Base-by-base conservation (phyloP, 176 grass and related monocot species). In the Typha latifolia region DNA sequence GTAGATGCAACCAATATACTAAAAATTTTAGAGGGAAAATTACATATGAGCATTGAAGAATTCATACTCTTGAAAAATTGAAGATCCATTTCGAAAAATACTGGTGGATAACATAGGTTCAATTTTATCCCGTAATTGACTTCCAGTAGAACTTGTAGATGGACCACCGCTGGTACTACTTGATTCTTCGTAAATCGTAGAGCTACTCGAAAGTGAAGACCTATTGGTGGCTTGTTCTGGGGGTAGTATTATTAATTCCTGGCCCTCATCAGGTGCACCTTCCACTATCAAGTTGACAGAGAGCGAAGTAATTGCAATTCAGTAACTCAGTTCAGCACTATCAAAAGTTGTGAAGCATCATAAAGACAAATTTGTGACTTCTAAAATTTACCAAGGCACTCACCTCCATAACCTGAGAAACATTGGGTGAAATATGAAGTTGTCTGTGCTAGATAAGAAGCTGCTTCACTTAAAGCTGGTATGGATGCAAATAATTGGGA, bases 1-100 rank as follows among this genome's bases (percentile, higher is more conserved):
- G 49, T n/a, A 65, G 61, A 48, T 64, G 11, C 72, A 50, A 23
- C n/a, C n/a, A 71, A 65, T 9, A 71, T 73, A 77, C 56, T 0
- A 15, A 19, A 72, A 5, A 37, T 6, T 37, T 37, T 37, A 37
- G 34, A 37, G 5, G 34, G 34, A 37, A 37, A 37, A 6, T 37
- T 4, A 8, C 5, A 37, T 37, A 63, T 66, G 12, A 73, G 49
- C 20, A 0, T 14, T 27, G 12, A 50, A 57, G 51, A 52, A 78
- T 63, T 12, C 69, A 32, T 91, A 96, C 91, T 80, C 91, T 83
- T 91, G 82, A 74, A 96, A 88, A 20, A 96, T 29, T 74, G 87
- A 88, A 70, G 91, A 43, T 73, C 87, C 87, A 79, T 83, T 96
- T 71, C 81, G 84, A 55, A 90, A 79, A 72, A 90, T 51, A 65